Evolutionary conservation across 2,329 filamentous ascomycete species (phyloP), one percentile per base, ranked within the genome.

Genomic region (Ustulina deusta): DNA sequence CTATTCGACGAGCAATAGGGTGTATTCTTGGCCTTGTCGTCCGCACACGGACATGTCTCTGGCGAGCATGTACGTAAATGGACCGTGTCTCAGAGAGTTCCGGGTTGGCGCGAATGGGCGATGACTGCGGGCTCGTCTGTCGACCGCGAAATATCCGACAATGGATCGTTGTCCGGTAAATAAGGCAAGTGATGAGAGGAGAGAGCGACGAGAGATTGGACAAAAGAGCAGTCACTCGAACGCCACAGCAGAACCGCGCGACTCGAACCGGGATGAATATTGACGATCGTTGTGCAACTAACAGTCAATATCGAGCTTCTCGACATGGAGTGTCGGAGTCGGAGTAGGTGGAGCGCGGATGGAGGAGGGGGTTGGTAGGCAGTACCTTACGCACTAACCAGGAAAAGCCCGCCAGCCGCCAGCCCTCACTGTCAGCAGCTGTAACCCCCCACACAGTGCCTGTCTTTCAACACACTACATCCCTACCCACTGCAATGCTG

Each of bases 41-140:
- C 62, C 32, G 51, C 62, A 46, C 59, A 60, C 55, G 62, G 60
- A 48, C 40, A 62, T 40, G 17, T 57, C 61, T 56, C 42, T 49
- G 63, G 55, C 46, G 54, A 65, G 55, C 62, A 65, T 55, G 40
- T 46, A 34, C 51, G 60, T 52, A 57, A 44, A 63, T 63, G 40
- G 54, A 63, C 46, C 59, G 49, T 65, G 68, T 70, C 68, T 70
- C 58, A 62, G 65, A 63, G 65, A 57, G 62, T 46, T 51, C 63
- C 60, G 59, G 54, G 54, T 44, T 42, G 65, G 34, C 27, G n/a
- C 46, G 62, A 65, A 34, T 65, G 46, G 59, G 40, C 22, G 51
- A 54, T 48, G 65, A 60, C 54, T 65, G 58, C 58, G 54, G 48
- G 56, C 54, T 62, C 56, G 56, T 52, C 55, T 44, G 51, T 54